Base-by-base conservation (phyloP, 306 rosid genomes). In the Ormosia semicastrata region DNA sequence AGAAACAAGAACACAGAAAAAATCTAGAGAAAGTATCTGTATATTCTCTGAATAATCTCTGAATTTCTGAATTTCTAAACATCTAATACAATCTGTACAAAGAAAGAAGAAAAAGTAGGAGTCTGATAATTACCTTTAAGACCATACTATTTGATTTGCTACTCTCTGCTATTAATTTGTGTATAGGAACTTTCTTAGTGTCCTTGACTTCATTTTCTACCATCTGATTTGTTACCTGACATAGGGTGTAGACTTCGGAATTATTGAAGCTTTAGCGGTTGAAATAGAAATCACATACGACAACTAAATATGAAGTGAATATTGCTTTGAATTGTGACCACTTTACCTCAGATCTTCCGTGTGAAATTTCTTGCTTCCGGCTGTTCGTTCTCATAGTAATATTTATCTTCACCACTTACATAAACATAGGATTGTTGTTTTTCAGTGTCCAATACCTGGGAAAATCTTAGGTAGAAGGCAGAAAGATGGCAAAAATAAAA, bases 101-200 rank as follows among this genome's bases (percentile, higher is more conserved):
- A 33, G 6, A 4, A 46, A 10, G 33, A 24, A 24, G 24, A 24
- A 24, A 63, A 76, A n/a, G 3, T 36, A 7, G 52, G 65, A 53
- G 33, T 57, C 10, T 60, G 70, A 7, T 47, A 7, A 49, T 40
- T 89, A 94, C 98, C 97, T 94, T 92, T 7, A 92, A 54, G 66
- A 90, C 90, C 94, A 92, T 67, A 77, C 94, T 91, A 88, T 81
- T 92, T 85, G 98, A 91, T 76, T 91, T 92, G 81, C 85, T 17
- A 75, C 87, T 89, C 58, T 88, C 97, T 44, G 82, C 50, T 18
- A 83, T 29, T 82, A 89, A 79, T 80, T 86, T 91, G 76, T 85
- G 87, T 65, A 84, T 58, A 57, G 77, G 88, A 81, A 86, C 85
- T 78, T 83, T 81, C 12, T 66, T 81, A 34, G 85, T 81, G 77